Conservation (phyloP, 805 yeast genomes). For the Saturnispora quitensis region DNA sequence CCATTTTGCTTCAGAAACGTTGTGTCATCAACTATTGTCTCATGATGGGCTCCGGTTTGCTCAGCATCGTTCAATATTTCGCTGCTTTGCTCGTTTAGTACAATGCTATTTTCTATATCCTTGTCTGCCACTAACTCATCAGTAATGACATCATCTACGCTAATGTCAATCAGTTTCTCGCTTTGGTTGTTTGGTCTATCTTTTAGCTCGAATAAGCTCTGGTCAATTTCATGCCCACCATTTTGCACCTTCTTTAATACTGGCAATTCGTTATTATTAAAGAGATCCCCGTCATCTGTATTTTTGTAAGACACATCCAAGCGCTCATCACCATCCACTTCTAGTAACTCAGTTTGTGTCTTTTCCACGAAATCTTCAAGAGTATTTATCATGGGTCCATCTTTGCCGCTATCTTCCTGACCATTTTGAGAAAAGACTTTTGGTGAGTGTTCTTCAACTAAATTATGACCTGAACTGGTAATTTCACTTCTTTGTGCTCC, state of each 20-base stretch:
- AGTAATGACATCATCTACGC: neutral
- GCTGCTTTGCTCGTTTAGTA: neutral
- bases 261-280: neutral
- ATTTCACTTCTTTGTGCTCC: slow-evolving; percentile 10
- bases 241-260: neutral
- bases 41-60: neutral
- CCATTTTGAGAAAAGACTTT: neutral
- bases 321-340: neutral
- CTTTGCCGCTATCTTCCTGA: neutral
- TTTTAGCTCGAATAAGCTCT: no score
- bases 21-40: neutral
- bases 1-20: neutral
- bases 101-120: neutral
- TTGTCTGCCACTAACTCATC: neutral
- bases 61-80: neutral
- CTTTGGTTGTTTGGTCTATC: neutral
- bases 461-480: neutral
- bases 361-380: neutral
- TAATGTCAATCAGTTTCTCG: neutral
- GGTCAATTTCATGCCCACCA: neutral
- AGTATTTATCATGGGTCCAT: neutral
- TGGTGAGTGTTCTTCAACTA: neutral
- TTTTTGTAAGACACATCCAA: neutral
- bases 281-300: neutral
- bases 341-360: neutral